Conservation (phyloP, 768 basidiomycete genomes). For the Agaricus blazei region DNA sequence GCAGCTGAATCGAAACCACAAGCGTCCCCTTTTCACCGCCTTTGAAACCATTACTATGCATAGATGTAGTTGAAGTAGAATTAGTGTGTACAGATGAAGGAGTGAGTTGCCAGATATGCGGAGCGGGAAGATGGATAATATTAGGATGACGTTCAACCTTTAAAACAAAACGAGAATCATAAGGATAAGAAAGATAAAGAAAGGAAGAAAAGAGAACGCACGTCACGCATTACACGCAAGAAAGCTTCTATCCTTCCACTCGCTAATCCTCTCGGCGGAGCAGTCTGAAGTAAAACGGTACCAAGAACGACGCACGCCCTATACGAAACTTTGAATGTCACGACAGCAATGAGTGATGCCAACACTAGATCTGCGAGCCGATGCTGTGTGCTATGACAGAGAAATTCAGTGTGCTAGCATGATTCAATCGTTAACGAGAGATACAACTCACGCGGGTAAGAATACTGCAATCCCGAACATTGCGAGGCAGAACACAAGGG, state of each 20-base stretch:
- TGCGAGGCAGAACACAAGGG: slow-evolving; percentile 50
- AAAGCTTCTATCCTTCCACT: slow-evolving; percentile 78
- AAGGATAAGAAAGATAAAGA: not conserved
- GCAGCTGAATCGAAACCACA: slow-evolving; percentile 76
- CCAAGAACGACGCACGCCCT: slow-evolving; percentile 81
- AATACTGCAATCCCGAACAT: slow-evolving; percentile 50
- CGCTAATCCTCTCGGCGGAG: slow-evolving; percentile 57
- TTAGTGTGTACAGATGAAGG: slow-evolving; percentile 22
- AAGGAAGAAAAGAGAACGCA: slow-evolving; percentile 25
- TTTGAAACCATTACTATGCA: not conserved
- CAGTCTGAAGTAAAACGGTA: slow-evolving; percentile 83
- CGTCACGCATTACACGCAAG: slow-evolving; percentile 77
- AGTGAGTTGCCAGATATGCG: slow-evolving; percentile 85
- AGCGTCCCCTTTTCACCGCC: slow-evolving; percentile 28
- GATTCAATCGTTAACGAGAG: not conserved
- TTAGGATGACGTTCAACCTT: slow-evolving; percentile 83
- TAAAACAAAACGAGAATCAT: not conserved
- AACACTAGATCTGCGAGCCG: slow-evolving; percentile 79
- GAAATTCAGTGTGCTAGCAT: not conserved
- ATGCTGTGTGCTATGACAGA: slow-evolving; percentile 44
- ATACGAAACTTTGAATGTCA: slow-evolving; percentile 83
- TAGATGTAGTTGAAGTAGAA: no score
- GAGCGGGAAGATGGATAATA: slow-evolving; percentile 77
- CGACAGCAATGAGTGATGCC: slow-evolving; percentile 67
- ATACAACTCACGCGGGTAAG: slow-evolving; percentile 49